Conservation (phyloP, 1,284 basidiomycete species). For the Leucoagaricus sp. region DNA sequence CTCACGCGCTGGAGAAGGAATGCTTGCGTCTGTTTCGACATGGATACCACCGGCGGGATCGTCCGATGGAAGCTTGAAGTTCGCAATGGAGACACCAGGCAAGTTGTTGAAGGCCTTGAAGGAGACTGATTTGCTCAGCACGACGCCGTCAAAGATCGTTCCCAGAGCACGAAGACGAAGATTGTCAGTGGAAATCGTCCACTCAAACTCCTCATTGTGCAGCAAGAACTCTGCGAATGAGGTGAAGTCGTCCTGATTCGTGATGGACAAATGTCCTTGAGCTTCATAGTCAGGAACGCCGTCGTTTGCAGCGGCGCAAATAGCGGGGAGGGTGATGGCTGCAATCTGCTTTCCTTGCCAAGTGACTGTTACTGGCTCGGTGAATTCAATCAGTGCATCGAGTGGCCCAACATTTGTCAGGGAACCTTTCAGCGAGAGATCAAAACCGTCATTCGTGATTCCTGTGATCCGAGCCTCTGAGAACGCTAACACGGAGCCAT, state of each 20-base stretch:
- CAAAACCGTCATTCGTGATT: conserved; percentile 60
- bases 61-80: conserved; percentile 68
- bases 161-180: conserved; percentile 68
- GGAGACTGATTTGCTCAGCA: conserved; percentile 62
- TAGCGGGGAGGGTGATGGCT: conserved; percentile 58
- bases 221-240: conserved; percentile 68
- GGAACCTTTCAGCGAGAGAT: conserved; percentile 58
- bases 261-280: conserved; percentile 55
- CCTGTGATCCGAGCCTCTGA: conserved; percentile 64
- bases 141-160: conserved; percentile 69
- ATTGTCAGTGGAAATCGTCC: conserved; percentile 68
- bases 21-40: conserved; percentile 65
- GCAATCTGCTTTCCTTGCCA: conserved; percentile 75
- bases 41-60: conserved; percentile 70
- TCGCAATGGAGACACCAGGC: conserved; percentile 68
- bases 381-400: conserved; percentile 64
- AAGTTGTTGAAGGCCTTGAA: conserved; percentile 75
- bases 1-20: conserved; percentile 66
- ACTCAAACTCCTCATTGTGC: conserved; percentile 67
- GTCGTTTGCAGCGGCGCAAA: conserved; percentile 69
- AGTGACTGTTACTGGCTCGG: conserved; percentile 58
- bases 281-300: conserved; percentile 69
- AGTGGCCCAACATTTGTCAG: conserved; percentile 65
- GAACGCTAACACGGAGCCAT: conserved; percentile 58
- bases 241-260: conserved; percentile 58